These are phyloP conservation scores for Fusarium sp. DNA, from an alignment of 2,329 filamentous ascomycete species.

Conservation along the genomic window DNA sequence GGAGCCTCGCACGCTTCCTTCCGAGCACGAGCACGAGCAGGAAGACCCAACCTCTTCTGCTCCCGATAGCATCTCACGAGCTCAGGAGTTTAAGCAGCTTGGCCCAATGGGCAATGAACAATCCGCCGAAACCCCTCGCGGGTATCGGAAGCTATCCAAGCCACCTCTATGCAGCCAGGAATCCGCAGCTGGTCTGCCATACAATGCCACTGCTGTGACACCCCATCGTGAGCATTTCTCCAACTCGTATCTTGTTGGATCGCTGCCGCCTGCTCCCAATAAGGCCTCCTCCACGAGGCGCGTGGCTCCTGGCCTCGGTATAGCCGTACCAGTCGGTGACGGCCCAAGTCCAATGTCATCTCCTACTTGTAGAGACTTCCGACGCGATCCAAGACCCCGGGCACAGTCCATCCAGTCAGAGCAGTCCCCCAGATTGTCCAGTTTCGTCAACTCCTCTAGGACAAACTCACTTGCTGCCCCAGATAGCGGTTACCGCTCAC, in stretches of 20 bases:
- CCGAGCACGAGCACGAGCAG: conserved; percentile 3
- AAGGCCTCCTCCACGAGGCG: conserved; percentile 26
- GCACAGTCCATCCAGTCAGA: conserved; percentile 37
- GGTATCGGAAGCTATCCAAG: conserved; percentile 62
- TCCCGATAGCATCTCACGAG: conserved; percentile 26
- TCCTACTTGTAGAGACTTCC: conserved; percentile 26
- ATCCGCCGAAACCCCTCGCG: conserved; percentile 55
- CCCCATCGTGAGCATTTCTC: conserved; percentile 44
- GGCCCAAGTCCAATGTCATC: conserved; percentile 21
- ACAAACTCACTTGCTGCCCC: conserved; percentile 23
- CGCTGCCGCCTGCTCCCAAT: conserved; percentile 34
- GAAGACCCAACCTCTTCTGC: conserved; percentile 10
- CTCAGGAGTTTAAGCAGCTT: conserved; percentile 20
- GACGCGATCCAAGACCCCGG: conserved; percentile 31
- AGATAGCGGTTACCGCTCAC: conserved; percentile 26
- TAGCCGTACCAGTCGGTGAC: conserved; percentile 31
- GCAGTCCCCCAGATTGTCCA: conserved; percentile 24
- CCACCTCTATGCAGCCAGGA: conserved; percentile 55
- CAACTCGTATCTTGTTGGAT: conserved; percentile 47
- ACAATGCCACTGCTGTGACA: conserved; percentile 46
- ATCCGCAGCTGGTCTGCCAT: conserved; percentile 54
- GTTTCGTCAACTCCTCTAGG: conserved; percentile 26
- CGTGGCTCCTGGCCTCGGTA: conserved; percentile 27
- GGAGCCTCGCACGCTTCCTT: conserved; percentile 32
- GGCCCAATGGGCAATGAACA: conserved; percentile 60